Percentiles rank a stretch among this genome's conserved stretches.
phyloP scores from a whole-genome alignment of 2,329 filamentous ascomycete species.

The Calonectria pauciramosa region DNA sequence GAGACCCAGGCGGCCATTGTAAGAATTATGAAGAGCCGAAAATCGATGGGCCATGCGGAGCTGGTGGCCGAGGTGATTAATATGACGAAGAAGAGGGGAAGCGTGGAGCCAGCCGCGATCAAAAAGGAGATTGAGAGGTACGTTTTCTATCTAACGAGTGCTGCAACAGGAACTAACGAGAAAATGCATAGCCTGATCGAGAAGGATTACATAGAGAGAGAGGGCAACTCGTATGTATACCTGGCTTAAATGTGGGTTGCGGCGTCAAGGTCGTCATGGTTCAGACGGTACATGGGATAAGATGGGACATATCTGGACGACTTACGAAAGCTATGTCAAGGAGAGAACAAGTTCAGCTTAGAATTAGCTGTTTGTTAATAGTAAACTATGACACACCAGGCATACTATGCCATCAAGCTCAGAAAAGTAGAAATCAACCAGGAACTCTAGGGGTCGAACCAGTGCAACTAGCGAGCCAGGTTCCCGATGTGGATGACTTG shows the following conservation, averaged over 20 bases:
- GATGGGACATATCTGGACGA: constrained; percentile 11
- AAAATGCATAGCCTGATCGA: constrained; percentile 79
- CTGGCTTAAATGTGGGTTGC: constrained; percentile 65
- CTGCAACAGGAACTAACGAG: constrained; percentile 24
- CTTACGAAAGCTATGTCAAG: not conserved
- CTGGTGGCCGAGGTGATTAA: constrained; percentile 93
- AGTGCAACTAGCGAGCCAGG: too few species aligned
- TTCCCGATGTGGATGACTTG: not conserved
- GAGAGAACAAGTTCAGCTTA: not conserved
- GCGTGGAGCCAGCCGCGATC: constrained; percentile 87
- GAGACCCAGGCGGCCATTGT: constrained; percentile 98
- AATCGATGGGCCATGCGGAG: constrained; percentile 87
- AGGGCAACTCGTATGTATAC: constrained; percentile 79
- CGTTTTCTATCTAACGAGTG: constrained; percentile 51
- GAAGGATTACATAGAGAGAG: constrained; percentile 91
- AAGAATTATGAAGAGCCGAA: constrained; percentile 95
- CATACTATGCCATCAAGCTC: not conserved
- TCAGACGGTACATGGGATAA: not conserved
- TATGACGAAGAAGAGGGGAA: constrained; percentile 87
- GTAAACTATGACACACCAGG: not conserved
- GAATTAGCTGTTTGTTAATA: constrained; percentile 13
- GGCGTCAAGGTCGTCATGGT: constrained; percentile 2
- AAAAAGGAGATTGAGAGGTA: constrained; percentile 98
- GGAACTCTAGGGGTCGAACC: not conserved
- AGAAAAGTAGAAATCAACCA: not conserved